Base-by-base conservation (phyloP, 768 basidiomycete genomes). In the Omphalotus guepiniiformis region DNA sequence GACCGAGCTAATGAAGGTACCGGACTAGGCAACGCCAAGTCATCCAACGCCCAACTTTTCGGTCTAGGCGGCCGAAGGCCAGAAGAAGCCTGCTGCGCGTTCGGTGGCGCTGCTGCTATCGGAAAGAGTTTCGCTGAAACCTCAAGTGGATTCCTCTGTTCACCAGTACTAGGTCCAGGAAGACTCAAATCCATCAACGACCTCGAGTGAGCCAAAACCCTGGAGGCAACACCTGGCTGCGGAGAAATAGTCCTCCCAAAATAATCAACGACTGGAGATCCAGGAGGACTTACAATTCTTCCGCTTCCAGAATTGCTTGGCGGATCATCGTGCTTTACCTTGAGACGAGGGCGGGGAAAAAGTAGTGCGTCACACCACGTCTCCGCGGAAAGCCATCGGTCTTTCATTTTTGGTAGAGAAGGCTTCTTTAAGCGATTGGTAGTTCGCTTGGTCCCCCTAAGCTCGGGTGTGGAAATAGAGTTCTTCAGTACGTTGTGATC, bases 291-390 rank as follows among this genome's bases (percentile, higher is more conserved):
- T 43, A 78, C 68, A 19, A 75, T 69, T 25, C 70, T 57, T 11
- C 54, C 67, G 49, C 48, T 68, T 23, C 54, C 53, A 6, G 46
- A 37, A 45, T 39, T 29, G 42, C 48, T 35, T 48, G 49, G 50
- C 49, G 58, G 47, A 18, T 57, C 53, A 30, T 60, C 59, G 19
- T 71, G 69, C 53, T 73, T 75, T 49, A 80, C 48, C 58, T 75
- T 79, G 55, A 91, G 76, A 42, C 86, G 72, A 11, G 88, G 88
- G 1, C 85, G 77, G 2, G 88, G 88, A 47, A 89, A 83, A 21
- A 90, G 62, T 7, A 90, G 56, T 0, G 86, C 87, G 53, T 90
- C 86, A 63, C 88, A 91, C 85, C 87, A 88, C 15, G 83, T 81
- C 64, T 89, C 85, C 0, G 85, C 78, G 2, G 81, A 78, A 2